Evolutionary conservation across 306 rosid species (phyloP), one percentile per base, ranked within the genome.

Genomic region (Benincasa hispida): DNA sequence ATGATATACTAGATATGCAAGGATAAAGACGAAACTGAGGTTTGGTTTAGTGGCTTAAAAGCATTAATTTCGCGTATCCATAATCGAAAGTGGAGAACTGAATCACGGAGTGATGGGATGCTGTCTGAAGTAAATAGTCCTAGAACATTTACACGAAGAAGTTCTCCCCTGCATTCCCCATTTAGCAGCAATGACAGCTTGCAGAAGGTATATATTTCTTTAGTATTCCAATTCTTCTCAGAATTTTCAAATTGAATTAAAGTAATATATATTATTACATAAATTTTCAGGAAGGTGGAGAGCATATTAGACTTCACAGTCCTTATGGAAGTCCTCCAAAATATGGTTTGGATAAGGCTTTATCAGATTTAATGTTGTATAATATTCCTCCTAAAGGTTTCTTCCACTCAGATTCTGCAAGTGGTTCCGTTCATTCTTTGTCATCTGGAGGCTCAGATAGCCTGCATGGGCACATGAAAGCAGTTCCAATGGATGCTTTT

Each of bases 11-110:
- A 95, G 99, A 95, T 95, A 80, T 95, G 99, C 90, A 95, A 95
- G 84, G 99, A 95, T 87, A 95, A 95, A 88, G 99, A 95, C 86
- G 99, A 95, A 85, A 96, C 99, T 74, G 99, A 95, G 84, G 96
- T 88, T 77, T 95, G 99, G 99, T 95, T 95, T 81, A 92, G 98
- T 82, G 99, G 99, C 66, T 86, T 95, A 83, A 95, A 95, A 88
- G 97, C 97, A 65, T 86, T 95, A 82, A 90, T 95, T 83, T 86
- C 96, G 30, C 93, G 96, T 62, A 83, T 94, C 83, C 97, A 89
- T 83, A 87, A 84, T 45, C 87, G 91, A 69, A 95, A 92, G 88
- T 90, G 98, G 99, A 92, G 98, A 87, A 92, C 96, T 27, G 99
- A 95, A 77, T 95, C 99, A 76, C 91, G 92, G 89, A 95, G 99